Conservation (phyloP, 1,139 yeast genomes). For the Candida buenavistaensis region DNA sequence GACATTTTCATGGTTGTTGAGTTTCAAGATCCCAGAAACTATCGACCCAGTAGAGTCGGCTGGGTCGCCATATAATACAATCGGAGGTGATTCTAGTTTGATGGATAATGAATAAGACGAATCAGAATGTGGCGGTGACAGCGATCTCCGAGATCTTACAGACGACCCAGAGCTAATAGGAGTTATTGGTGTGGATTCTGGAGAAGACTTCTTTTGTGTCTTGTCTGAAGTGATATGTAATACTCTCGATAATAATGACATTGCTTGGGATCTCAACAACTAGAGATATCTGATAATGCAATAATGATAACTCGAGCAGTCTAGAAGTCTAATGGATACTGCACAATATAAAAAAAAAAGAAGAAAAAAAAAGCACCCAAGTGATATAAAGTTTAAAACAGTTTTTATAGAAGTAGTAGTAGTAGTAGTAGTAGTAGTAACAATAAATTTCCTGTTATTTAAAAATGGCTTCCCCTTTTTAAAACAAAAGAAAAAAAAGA, state of each 20-base stretch:
- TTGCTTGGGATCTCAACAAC: no score
- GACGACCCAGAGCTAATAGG: constrained; percentile 6
- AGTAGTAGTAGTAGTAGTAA: no score
- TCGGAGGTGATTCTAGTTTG: constrained; percentile 85
- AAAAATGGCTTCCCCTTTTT: no score
- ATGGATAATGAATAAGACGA: constrained; percentile 41
- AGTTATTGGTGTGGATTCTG: constrained; percentile 9
- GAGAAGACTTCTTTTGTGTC: constrained; percentile 7
- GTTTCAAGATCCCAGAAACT: constrained; percentile 66
- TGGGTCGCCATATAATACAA: constrained; percentile 78
- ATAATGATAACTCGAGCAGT: no score
- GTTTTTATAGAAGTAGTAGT: no score
- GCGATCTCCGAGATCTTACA: constrained; percentile 3
- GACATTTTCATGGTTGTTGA: constrained; percentile 20
- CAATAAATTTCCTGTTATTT: no score
- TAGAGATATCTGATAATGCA: no score
- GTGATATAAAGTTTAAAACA: no score
- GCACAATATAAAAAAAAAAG: no score
- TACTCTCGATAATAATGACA: constrained; percentile 6
- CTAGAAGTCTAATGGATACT: no score
- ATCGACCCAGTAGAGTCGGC: constrained; percentile 83
- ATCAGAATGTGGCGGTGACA: constrained; percentile 5
- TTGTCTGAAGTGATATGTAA: constrained; percentile 6
- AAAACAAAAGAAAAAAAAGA: no score
- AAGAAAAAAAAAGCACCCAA: no score